These are phyloP conservation scores for Trypanosoma caninum DNA, from an alignment of 208 protist genomes.

Conservation along the genomic window DNA sequence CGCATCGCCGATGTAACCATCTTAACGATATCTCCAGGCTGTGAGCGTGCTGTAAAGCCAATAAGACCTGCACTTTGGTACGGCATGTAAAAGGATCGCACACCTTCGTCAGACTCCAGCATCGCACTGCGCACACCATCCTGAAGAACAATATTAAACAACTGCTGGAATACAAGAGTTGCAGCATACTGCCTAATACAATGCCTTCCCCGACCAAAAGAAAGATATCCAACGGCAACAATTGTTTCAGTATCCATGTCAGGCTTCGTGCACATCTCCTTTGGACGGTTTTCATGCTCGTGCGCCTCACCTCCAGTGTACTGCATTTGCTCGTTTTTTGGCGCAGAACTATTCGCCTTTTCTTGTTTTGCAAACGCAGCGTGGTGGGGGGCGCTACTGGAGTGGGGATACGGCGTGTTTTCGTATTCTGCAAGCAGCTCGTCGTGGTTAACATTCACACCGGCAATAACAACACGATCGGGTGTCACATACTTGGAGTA, in stretches of 20 bases:
- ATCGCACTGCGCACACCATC: constrained; percentile 48
- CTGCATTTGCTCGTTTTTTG: constrained; percentile 52
- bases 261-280: constrained; percentile 84
- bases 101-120: constrained; percentile 35
- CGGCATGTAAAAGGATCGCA: constrained; percentile 81
- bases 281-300: constrained; percentile 82
- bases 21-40: constrained; percentile 52
- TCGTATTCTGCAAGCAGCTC: constrained; percentile 86
- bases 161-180: constrained; percentile 54
- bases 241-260: constrained; percentile 83
- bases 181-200: constrained; percentile 69
- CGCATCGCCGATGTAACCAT: constrained; percentile 60
- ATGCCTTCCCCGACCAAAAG: constrained; percentile 50
- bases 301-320: constrained; percentile 78
- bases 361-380: constrained; percentile 28
- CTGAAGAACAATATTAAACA: constrained; percentile 63
- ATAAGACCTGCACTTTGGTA: constrained; percentile 78
- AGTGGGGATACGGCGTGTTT: constrained; percentile 76
- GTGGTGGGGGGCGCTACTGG: constrained; percentile 62
- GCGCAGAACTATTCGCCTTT: constrained; percentile 18
- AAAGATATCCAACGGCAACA: constrained; percentile 79
- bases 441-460: constrained; percentile 85
- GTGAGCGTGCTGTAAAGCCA: constrained; percentile 62
- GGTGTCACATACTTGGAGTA: constrained; percentile 74
- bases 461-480: constrained; percentile 76